These are phyloP conservation scores for Henningerozyma blattae DNA, from an alignment of 805 yeast species.

Conservation along the genomic window DNA sequence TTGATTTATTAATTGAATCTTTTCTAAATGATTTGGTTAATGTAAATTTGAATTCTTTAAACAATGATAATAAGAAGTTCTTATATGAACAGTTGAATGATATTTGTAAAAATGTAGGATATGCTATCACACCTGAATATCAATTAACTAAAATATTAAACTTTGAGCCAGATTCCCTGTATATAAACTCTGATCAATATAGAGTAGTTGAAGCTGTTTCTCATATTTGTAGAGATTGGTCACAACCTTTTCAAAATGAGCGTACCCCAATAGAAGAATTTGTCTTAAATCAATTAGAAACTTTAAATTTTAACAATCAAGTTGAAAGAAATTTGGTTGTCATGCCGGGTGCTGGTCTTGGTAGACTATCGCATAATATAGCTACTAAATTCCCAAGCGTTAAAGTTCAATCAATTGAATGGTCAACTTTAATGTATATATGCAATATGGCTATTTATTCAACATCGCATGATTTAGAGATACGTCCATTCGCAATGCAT, in stretches of 20 bases:
- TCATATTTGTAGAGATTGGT: constrained; percentile 76
- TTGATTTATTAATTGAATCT: constrained; percentile 32
- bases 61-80: constrained; percentile 18
- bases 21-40: constrained; percentile 23
- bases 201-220: constrained; percentile 59
- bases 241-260: constrained; percentile 35
- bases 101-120: constrained; percentile 23
- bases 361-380: constrained; percentile 61
- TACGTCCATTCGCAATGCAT: constrained; percentile 48
- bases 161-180: background rate
- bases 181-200: constrained; percentile 14
- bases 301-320: constrained; percentile 16
- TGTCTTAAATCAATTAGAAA: constrained; percentile 32
- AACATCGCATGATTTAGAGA: constrained; percentile 8
- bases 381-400: constrained; percentile 27
- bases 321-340: constrained; percentile 38
- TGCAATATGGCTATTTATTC: constrained; percentile 49
- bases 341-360: constrained; percentile 85
- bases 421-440: constrained; percentile 62
- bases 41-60: constrained; percentile 1
- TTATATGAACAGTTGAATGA: constrained; percentile 32
- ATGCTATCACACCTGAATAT: constrained; percentile 8
- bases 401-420: constrained; percentile 63
- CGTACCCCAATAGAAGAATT: constrained; percentile 43
- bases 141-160: background rate